Percentiles rank a stretch among this genome's conserved stretches.
Conservation (phyloP, 106 monocot species). For the Allium sativum region DNA sequence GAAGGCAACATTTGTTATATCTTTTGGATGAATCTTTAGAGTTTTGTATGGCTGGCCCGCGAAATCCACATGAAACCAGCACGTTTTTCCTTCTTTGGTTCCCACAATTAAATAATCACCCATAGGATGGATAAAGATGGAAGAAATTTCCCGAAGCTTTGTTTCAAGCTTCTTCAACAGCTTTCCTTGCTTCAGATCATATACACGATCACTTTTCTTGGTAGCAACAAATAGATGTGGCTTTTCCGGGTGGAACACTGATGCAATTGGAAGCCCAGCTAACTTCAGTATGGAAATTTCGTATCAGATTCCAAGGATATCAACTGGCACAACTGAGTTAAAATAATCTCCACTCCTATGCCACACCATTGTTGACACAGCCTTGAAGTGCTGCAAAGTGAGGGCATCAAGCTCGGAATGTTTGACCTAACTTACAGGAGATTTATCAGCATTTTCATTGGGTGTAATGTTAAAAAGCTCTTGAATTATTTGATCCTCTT, state of each 20-base stretch:
- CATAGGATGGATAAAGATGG: constrained; percentile 82
- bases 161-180: constrained; percentile 87
- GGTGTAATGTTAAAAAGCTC: constrained; percentile 44
- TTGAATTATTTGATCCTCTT: constrained; percentile 44
- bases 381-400: constrained; percentile 69
- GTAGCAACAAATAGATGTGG: constrained; percentile 77
- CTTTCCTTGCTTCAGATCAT: constrained; percentile 62
- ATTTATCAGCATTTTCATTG: constrained; percentile 21
- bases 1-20: constrained; percentile 84
- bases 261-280: constrained; percentile 75
- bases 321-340: constrained; percentile 76
- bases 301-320: constrained; percentile 60
- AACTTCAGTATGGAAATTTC: constrained; percentile 24
- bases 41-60: constrained; percentile 83
- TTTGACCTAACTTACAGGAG: constrained; percentile 53
- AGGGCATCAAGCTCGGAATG: constrained; percentile 66
- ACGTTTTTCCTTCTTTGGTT: constrained; percentile 92
- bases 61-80: constrained; percentile 98
- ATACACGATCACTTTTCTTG: constrained; percentile 80
- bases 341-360: constrained; percentile 97
- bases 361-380: constrained; percentile 82
- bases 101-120: constrained; percentile 98
- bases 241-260: constrained; percentile 69
- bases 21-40: constrained; percentile 65
- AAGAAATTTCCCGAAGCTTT: constrained; percentile 74